Base-by-base conservation (phyloP, 2,329 filamentous ascomycete genomes). In the Claviceps africana region DNA sequence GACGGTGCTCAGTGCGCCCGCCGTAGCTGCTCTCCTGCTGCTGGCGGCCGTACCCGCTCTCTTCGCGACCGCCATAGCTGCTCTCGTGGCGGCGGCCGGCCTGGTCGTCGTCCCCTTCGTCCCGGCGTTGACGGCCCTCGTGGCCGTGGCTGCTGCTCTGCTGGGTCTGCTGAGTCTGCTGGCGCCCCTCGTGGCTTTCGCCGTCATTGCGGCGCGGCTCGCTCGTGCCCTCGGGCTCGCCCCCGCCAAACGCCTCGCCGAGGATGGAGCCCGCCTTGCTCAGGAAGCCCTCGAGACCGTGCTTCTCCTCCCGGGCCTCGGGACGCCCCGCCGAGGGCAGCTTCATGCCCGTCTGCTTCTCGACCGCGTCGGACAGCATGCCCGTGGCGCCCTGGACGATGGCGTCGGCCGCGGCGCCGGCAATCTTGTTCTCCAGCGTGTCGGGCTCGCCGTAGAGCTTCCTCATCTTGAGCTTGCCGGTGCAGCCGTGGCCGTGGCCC, bases 401-500 rank as follows among this genome's bases (percentile, higher is more conserved):
- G 45, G 74, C 76, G 48, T 71, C 72, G 13, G 79, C 80, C 15
- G 77, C 77, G 9, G 72, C 72, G 46, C 71, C 70, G 15, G 77
- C 76, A 57, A 82, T 79, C 60, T 74, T 73, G 61, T 78, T 78
- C 61, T 79, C 75, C 42, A 75, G 60, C 31, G 71, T 75, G 54
- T 75, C 72, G 2, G 67, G 67, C 13, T 69, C 69, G 33, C 70
- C 67, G 54, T 77, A 79, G 57, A 78, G 77, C 68, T 86, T 89
- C 56, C 82, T 81, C 78, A 94, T 86, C 57, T 82, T 78, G 11
- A 95, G 73, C 67, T 89, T 89, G 55, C 86, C 82, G 55, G 71
- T 74, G 62, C 88, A 95, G 50, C 88, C 88, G 64, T 95, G 88
- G 13, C 86, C 86, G 63, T 90, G 88, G 6, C 90, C 90, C 50